phyloP scores from a whole-genome alignment of 345 rosid genomes.

The Noccaea bulbosa region DNA sequence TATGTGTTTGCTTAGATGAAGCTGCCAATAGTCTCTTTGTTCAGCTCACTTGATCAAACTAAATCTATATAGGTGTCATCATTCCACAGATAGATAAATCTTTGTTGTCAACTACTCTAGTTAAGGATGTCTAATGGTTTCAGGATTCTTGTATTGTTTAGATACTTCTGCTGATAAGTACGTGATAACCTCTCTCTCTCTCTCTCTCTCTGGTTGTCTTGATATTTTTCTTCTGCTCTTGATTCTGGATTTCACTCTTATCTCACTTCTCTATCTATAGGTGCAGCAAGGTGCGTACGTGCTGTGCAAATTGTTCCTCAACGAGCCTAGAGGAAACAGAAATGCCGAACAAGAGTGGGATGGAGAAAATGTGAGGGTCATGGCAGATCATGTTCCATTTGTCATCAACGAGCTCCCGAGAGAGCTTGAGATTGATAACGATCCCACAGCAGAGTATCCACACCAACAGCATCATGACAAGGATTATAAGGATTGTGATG shows the following conservation, averaged over 20 bases:
- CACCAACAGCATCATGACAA: too few species aligned
- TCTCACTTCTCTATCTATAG: conserved; percentile 7
- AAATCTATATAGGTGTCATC: not conserved
- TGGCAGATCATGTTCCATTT: conserved; percentile 39
- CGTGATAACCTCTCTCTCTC: too few species aligned
- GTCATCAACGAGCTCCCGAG: not conserved
- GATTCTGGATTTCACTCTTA: not conserved
- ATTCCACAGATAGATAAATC: too few species aligned
- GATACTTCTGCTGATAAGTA: too few species aligned
- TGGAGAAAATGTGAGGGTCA: conserved; percentile 59
- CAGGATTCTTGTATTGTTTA: too few species aligned
- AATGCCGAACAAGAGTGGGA: conserved; percentile 47
- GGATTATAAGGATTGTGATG: too few species aligned
- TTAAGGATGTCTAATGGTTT: too few species aligned
- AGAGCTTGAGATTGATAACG: not conserved
- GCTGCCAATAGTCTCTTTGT: not conserved
- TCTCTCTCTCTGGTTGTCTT: not conserved
- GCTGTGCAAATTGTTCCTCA: conserved; percentile 64
- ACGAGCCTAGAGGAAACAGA: too few species aligned
- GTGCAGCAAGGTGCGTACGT: conserved; percentile 58
- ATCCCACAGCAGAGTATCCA: too few species aligned
- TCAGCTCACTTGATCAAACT: too few species aligned
- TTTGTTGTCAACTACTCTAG: too few species aligned
- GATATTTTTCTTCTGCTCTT: not conserved
- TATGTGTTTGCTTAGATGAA: not conserved